phyloP scores from a whole-genome alignment of 2,329 filamentous ascomycete genomes.

The Aspergillus carbonarius region DNA sequence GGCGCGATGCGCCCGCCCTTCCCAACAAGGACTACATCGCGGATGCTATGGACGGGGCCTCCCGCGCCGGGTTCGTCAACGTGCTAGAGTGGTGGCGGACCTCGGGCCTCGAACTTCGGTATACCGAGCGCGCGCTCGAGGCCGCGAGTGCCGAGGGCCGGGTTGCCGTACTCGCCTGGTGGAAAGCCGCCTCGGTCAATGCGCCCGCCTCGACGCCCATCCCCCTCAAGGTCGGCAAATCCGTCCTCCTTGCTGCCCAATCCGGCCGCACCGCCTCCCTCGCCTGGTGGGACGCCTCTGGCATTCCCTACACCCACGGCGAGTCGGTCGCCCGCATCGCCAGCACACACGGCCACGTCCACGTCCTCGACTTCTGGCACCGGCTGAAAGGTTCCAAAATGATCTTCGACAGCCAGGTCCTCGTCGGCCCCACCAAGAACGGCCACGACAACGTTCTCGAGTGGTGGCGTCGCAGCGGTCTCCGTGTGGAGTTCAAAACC shows the following conservation, averaged over 20 bases:
- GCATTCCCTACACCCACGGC: conserved; percentile 74
- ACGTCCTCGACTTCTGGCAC: conserved; percentile 81
- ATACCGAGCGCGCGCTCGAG: conserved; percentile 83
- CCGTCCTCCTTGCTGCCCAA: conserved; percentile 79
- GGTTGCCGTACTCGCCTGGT: conserved; percentile 88
- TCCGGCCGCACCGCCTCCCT: conserved; percentile 75
- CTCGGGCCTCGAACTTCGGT: conserved; percentile 75
- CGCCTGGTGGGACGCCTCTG: conserved; percentile 83
- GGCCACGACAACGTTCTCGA: conserved; percentile 81
- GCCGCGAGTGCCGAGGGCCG: conserved; percentile 82
- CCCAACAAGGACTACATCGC: conserved; percentile 81
- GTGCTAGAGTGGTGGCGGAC: conserved; percentile 91
- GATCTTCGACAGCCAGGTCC: conserved; percentile 77
- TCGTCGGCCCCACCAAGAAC: conserved; percentile 84
- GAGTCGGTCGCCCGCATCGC: conserved; percentile 82
- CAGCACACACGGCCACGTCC: conserved; percentile 78
- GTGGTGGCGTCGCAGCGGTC: conserved; percentile 77
- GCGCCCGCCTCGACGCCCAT: conserved; percentile 55
- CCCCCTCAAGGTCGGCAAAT: conserved; percentile 76
- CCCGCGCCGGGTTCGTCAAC: conserved; percentile 77
- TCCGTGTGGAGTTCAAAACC: conserved; percentile 86
- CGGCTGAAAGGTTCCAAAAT: conserved; percentile 71
- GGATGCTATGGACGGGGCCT: conserved; percentile 85
- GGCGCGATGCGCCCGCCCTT: conserved; percentile 79
- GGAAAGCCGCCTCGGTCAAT: conserved; percentile 68